phyloP scores from a whole-genome alignment of 768 basidiomycete species.

The Daedalea quercina region DNA sequence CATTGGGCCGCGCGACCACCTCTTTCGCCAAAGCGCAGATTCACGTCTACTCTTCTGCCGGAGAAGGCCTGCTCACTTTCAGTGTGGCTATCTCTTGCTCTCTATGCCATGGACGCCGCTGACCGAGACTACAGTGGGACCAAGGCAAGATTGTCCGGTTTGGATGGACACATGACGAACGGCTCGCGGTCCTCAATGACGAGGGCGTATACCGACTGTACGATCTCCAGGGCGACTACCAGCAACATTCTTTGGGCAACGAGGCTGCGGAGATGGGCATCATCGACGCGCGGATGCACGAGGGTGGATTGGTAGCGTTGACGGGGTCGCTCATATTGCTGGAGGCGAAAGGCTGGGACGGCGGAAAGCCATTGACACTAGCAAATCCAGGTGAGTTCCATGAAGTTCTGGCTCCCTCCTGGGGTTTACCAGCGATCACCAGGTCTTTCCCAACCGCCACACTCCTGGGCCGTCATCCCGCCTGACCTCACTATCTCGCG shows the following conservation, averaged over 20 bases:
- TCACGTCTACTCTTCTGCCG: conserved; percentile 82
- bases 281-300: conserved; percentile 80
- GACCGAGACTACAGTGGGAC: conserved; percentile 67
- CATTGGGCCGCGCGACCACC: conserved; percentile 52
- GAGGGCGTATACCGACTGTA: conserved; percentile 91
- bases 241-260: conserved; percentile 75
- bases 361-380: conserved; percentile 62
- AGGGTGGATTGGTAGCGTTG: conserved; percentile 81
- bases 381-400: conserved; percentile 60
- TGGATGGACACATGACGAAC: conserved; percentile 81
- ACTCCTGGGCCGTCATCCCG: conserved; percentile 84
- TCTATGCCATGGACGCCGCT: conserved; percentile 7
- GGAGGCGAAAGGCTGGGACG: conserved; percentile 89
- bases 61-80: conserved; percentile 59
- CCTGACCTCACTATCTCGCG: conserved; percentile 86
- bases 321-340: conserved; percentile 69
- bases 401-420: not conserved
- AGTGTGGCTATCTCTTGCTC: conserved; percentile 52
- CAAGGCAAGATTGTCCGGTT: conserved; percentile 75
- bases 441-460: conserved; percentile 76
- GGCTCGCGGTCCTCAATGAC: conserved; percentile 80
- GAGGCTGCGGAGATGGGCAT: conserved; percentile 82
- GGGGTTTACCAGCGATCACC: not conserved
- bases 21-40: conserved; percentile 73
- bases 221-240: conserved; percentile 79